phyloP scores from a whole-genome alignment of 176 grass and related monocot species.

The Typha latifolia region DNA sequence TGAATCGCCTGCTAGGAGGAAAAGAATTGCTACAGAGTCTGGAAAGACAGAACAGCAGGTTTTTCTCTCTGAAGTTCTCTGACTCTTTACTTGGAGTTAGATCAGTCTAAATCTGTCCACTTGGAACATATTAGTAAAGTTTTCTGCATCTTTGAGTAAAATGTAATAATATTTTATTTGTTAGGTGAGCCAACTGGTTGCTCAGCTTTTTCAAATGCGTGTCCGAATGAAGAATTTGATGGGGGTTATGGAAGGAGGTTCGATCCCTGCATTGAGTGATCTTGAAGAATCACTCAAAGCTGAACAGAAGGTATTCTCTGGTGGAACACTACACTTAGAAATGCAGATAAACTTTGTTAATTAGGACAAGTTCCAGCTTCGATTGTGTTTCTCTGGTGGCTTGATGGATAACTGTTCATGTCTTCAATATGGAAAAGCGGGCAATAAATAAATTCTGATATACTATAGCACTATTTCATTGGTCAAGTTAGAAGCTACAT shows the following conservation, averaged over 20 bases:
- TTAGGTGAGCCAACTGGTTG: slow-evolving; percentile 87
- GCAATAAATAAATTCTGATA: neutral
- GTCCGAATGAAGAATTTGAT: slow-evolving; percentile 91
- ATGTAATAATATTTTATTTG: slow-evolving; percentile 7
- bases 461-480: neutral
- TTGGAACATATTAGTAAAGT: neutral
- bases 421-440: too few relatives aligned
- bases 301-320: slow-evolving; percentile 53
- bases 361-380: too few relatives aligned
- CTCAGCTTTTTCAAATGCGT: slow-evolving; percentile 87
- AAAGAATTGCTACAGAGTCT: slow-evolving; percentile 65
- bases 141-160: neutral
- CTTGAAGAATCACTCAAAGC: slow-evolving; percentile 73
- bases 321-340: too few relatives aligned
- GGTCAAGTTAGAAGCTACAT: too few relatives aligned
- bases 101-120: neutral
- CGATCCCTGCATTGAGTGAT: slow-evolving; percentile 47
- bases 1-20: slow-evolving; percentile 64
- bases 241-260: slow-evolving; percentile 80
- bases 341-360: too few relatives aligned
- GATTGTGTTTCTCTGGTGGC: too few relatives aligned
- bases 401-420: too few relatives aligned
- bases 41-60: slow-evolving; percentile 93
- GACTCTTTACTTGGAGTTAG: neutral
- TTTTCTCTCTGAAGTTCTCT: neutral